Percentiles rank a stretch among this genome's conserved stretches.
These are phyloP conservation scores for Eragrostis tef DNA, from an alignment of 202 grass and related monocot genomes.

Conservation along the genomic window DNA sequence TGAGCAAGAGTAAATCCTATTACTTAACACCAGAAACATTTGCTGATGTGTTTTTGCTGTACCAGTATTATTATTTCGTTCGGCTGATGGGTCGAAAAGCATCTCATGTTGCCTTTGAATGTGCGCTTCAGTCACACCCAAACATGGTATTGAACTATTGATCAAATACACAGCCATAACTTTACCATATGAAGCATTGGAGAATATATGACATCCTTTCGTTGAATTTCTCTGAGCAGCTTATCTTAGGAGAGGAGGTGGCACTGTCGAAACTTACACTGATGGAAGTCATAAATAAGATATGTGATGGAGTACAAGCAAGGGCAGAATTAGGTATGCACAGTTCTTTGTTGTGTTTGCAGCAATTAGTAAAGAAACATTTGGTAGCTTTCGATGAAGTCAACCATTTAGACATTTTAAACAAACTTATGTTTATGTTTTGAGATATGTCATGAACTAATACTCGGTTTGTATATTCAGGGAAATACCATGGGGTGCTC, in stretches of 20 bases:
- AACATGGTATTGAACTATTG: conserved; percentile 81
- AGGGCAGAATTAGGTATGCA: conserved; percentile 73
- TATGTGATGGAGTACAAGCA: conserved; percentile 83
- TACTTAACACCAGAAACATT: no score
- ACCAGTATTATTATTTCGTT: conserved; percentile 95
- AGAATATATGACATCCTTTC: conserved; percentile 14
- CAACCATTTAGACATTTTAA: not conserved
- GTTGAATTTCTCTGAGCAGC: conserved; percentile 45
- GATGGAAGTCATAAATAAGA: conserved; percentile 80
- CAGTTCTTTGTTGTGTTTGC: conserved; percentile 22
- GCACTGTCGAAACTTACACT: conserved; percentile 90
- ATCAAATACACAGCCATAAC: not conserved
- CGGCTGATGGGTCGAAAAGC: conserved; percentile 91
- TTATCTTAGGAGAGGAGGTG: conserved; percentile 95
- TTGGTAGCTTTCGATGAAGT: not conserved
- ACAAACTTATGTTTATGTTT: conserved; percentile 10
- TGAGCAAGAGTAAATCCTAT: no score
- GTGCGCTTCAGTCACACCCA: conserved; percentile 92
- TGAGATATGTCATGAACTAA: conserved; percentile 23
- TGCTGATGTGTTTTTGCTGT: conserved; percentile 15
- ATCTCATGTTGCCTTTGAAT: conserved; percentile 92
- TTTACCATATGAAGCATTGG: not conserved
- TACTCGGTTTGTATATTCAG: conserved; percentile 47
- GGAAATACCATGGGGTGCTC: conserved; percentile 83
- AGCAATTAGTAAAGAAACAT: not conserved